Evolutionary conservation across 1,284 basidiomycete genomes (phyloP).

Genomic region (Tranzscheliella williamsii): DNA sequence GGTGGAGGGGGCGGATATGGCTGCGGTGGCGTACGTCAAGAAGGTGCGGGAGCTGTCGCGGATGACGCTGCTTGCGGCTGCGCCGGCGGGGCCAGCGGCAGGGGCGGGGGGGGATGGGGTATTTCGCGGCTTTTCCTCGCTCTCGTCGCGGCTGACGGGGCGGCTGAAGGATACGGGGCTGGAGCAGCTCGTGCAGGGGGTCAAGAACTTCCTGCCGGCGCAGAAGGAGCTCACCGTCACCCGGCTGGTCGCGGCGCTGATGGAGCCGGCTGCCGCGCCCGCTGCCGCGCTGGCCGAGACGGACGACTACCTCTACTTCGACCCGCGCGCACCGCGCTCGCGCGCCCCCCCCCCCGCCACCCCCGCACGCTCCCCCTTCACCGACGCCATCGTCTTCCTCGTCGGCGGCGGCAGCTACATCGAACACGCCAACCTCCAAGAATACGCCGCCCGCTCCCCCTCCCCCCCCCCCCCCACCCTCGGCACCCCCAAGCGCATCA

Average conservation of each 20-base stretch:
- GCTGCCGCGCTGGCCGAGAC: conserved; percentile 72
- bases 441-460: conserved; percentile 40
- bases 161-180: conserved; percentile 87
- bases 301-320: conserved; percentile 92
- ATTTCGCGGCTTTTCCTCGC: conserved; percentile 86
- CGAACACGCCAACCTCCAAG: conserved; percentile 85
- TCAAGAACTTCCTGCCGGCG: conserved; percentile 95
- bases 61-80: conserved; percentile 84
- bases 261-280: conserved; percentile 90
- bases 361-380: conserved; percentile 67
- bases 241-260: conserved; percentile 87
- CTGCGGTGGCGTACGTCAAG: conserved; percentile 90
- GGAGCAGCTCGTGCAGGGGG: conserved; percentile 93
- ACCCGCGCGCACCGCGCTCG: conserved; percentile 67
- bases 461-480: conserved; percentile 56
- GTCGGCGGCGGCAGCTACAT: conserved; percentile 97
- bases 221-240: conserved; percentile 93
- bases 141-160: conserved; percentile 71
- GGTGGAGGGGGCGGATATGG: conserved; percentile 70
- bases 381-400: conserved; percentile 87
- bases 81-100: conserved; percentile 67
- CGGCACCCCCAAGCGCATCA: conserved; percentile 67
- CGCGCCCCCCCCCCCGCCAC: conserved; percentile 19
- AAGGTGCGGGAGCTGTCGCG: conserved; percentile 89
- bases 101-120: conserved; percentile 68